A percentile compares a stretch with the other conserved stretches of the same genome.
Evolutionary conservation across 306 rosid species (phyloP).

Genomic region (Morella rubra): DNA sequence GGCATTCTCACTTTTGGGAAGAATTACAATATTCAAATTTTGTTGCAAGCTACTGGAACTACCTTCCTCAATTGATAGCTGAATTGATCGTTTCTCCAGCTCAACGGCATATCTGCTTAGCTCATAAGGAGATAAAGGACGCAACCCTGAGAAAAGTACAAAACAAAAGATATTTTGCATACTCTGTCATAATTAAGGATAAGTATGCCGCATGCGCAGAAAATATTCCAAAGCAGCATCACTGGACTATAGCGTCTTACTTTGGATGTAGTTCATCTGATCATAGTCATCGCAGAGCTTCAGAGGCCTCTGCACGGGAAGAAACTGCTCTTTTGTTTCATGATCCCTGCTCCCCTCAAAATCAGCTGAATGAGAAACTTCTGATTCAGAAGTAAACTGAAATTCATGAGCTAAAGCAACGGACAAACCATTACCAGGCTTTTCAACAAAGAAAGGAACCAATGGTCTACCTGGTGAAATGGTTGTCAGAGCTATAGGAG

Average conservation of each 20-base stretch:
- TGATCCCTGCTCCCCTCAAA: constrained; percentile 26
- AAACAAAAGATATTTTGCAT: constrained; percentile 8
- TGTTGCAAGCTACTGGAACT: background rate
- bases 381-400: constrained; percentile 7
- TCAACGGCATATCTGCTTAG: constrained; percentile 50
- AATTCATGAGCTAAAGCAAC: constrained; percentile 20
- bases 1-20: background rate
- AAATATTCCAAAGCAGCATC: background rate
- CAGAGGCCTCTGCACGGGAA: constrained; percentile 32
- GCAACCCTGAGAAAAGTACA: constrained; percentile 31
- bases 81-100: constrained; percentile 52
- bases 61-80: constrained; percentile 56
- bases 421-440: constrained; percentile 11
- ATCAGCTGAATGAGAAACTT: constrained; percentile 19
- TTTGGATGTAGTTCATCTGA: constrained; percentile 23
- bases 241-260: constrained; percentile 18
- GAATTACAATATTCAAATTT: background rate
- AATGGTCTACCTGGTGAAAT: constrained; percentile 35
- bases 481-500: constrained; percentile 6
- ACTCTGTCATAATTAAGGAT: background rate
- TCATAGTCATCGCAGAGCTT: constrained; percentile 36
- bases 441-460: constrained; percentile 24
- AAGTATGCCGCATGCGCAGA: background rate
- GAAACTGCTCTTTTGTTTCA: constrained; percentile 29
- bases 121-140: constrained; percentile 38